phyloP scores from a whole-genome alignment of 2,329 filamentous ascomycete genomes.

The Tolypocladium tropicale region DNA sequence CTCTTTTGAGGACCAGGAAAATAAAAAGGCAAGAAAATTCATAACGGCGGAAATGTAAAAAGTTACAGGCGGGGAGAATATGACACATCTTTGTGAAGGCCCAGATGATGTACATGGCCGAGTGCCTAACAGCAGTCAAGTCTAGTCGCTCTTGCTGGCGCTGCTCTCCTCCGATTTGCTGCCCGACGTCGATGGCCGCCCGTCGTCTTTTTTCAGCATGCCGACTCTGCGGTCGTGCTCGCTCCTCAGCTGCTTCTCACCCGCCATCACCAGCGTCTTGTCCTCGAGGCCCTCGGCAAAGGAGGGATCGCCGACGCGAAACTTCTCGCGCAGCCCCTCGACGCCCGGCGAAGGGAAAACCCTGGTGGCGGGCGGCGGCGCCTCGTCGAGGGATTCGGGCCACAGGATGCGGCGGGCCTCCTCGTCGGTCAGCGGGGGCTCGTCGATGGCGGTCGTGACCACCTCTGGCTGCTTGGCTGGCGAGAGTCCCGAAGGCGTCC shows the following conservation, averaged over 20 bases:
- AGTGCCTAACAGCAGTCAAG: not conserved
- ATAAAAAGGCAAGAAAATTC: not conserved
- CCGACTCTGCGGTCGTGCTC: slow-evolving; percentile 19
- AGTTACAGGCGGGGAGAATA: not conserved
- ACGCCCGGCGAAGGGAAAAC: slow-evolving; percentile 4
- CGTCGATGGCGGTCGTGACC: slow-evolving; percentile 12
- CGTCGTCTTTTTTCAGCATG: slow-evolving; percentile 10
- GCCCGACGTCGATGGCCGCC: not conserved
- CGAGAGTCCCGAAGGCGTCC: not conserved
- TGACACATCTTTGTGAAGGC: not conserved
- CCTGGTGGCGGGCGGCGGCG: slow-evolving; percentile 1
- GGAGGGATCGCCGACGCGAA: slow-evolving; percentile 22
- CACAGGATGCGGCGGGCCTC: slow-evolving; percentile 29
- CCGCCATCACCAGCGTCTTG: slow-evolving; percentile 24
- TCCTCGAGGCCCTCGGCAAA: slow-evolving; percentile 22
- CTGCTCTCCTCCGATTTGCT: not conserved
- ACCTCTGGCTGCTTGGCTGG: slow-evolving; percentile 5
- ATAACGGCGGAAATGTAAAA: too few relatives aligned
- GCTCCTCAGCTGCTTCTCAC: slow-evolving; percentile 23
- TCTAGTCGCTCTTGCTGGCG: not conserved
- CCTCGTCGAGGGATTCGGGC: slow-evolving; percentile 18
- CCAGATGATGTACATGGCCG: not conserved
- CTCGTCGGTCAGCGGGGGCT: slow-evolving; percentile 26
- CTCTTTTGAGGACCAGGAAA: too few relatives aligned
- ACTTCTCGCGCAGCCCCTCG: slow-evolving; percentile 28